Percentiles rank a stretch among this genome's conserved stretches.
Conservation (phyloP, 2,329 filamentous ascomycete species). For the Monascus ruber region DNA sequence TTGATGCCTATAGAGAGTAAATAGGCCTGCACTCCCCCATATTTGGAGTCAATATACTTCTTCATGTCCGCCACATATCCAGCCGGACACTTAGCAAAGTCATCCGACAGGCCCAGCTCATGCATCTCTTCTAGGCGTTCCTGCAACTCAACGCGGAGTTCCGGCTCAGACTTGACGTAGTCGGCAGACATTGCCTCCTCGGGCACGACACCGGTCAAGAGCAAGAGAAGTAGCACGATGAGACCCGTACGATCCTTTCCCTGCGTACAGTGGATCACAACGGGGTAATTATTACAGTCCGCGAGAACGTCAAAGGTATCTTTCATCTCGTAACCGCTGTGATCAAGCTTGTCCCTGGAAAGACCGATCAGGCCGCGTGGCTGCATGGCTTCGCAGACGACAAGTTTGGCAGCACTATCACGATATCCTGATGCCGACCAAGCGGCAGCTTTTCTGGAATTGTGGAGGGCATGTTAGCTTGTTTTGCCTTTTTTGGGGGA, state of each 20-base stretch:
- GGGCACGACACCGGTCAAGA: constrained; percentile 48
- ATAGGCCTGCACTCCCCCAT: constrained; percentile 58
- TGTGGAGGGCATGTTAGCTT: not conserved
- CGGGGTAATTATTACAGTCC: constrained; percentile 43
- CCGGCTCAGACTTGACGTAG: constrained; percentile 55
- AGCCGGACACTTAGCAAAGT: constrained; percentile 56
- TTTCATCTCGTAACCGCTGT: constrained; percentile 54
- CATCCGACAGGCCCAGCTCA: constrained; percentile 59
- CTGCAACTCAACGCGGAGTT: constrained; percentile 51
- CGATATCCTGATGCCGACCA: constrained; percentile 58
- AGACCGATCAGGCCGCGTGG: constrained; percentile 61
- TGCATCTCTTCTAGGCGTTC: constrained; percentile 56
- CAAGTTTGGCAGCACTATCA: constrained; percentile 55
- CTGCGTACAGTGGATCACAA: constrained; percentile 74
- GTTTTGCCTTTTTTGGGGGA: not conserved
- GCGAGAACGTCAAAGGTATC: constrained; percentile 58
- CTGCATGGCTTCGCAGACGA: constrained; percentile 60
- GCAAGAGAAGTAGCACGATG: constrained; percentile 54
- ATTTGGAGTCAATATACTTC: constrained; percentile 46
- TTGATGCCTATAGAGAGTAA: constrained; percentile 51
- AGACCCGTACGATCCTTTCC: constrained; percentile 79
- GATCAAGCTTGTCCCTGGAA: constrained; percentile 56
- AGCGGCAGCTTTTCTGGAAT: constrained; percentile 45
- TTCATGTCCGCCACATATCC: constrained; percentile 53
- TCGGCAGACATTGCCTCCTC: constrained; percentile 54